Evolutionary conservation across 805 yeast genomes (phyloP), one percentile per base, ranked within the genome.

Genomic region (Yarrowia sp.): DNA sequence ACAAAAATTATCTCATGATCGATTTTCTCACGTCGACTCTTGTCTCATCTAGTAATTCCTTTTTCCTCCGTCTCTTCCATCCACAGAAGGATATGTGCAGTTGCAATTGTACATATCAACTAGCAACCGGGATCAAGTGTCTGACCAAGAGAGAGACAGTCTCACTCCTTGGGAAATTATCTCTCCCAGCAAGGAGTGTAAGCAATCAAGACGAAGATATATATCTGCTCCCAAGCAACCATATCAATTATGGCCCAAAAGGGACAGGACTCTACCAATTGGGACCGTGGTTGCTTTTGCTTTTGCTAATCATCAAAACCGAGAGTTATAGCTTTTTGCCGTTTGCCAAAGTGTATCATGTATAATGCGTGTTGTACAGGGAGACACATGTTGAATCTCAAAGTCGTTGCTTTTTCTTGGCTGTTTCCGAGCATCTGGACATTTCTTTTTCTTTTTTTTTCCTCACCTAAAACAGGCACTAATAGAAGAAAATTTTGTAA

Each of bases 321-420:
- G 22, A 30, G 19, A 48, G 54, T 48, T 48, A 48, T 48, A 48
- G 52, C 52, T 48, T 48, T 48, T 48, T 48, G 52, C 52, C 52
- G 52, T 48, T 48, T 30, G 36, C 52, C 32, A 10, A 30, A 48
- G 52, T 30, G 52, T 48, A 30, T 16, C 38, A 48, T 48, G 54
- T 38, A 48, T 38, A 2, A 48, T 48, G 54, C 54, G 54, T 14
- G 38, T 19, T 21, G 54, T 21, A 32, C 54, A 48, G 6, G 17
- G 26, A 30, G 38, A 17, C 54, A 32, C 54, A 48, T 32, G 54
- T 48, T 32, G 54, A 32, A 32, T 32, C 38, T 30, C 28, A n/a
- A 2, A n/a, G 52, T 17, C 52, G 24, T 46, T 46, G 35, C 52
- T 32, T 48, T 48, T 48, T 12, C 26, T 28, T 48, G 54, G 54